Percentiles rank a stretch among this genome's conserved stretches.
These are phyloP conservation scores for Blastobotrys persicus DNA, from an alignment of 1,139 yeast genomes.

Conservation along the genomic window DNA sequence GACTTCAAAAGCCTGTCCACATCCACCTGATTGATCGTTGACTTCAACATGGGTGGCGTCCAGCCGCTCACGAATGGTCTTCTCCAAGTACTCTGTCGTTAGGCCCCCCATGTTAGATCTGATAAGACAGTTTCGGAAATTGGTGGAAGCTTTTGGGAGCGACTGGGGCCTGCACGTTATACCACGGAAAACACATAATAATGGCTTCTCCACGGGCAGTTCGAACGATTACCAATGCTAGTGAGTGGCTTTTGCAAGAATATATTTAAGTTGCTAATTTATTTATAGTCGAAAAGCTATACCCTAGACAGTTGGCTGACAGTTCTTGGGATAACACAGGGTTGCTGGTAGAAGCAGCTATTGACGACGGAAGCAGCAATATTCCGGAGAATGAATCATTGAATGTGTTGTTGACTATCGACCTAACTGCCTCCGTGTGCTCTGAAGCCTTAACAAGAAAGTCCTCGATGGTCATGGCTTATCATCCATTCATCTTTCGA, in stretches of 20 bases:
- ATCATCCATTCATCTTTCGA: slow-evolving; percentile 89
- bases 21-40: slow-evolving; percentile 55
- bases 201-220: slow-evolving; percentile 24
- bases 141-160: slow-evolving; percentile 1
- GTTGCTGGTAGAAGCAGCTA: slow-evolving; percentile 62
- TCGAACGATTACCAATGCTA: slow-evolving; percentile 16
- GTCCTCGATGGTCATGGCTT: slow-evolving; percentile 64
- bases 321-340: slow-evolving; percentile 94
- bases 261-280: background rate
- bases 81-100: slow-evolving; percentile 31
- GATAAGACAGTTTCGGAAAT: background rate
- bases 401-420: slow-evolving; percentile 71
- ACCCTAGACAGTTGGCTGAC: slow-evolving; percentile 77
- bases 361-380: slow-evolving; percentile 17
- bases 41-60: slow-evolving; percentile 40
- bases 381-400: slow-evolving; percentile 28
- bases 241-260: slow-evolving; percentile 12
- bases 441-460: slow-evolving; percentile 69
- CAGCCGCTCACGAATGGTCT: slow-evolving; percentile 34
- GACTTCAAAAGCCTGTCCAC: slow-evolving; percentile 81
- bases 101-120: slow-evolving; percentile 10
- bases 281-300: slow-evolving; percentile 56
- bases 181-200: slow-evolving; percentile 1
- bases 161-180: slow-evolving; percentile 1
- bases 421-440: slow-evolving; percentile 78